A percentile compares a stretch with the other conserved stretches of the same genome.
Conservation (phyloP, 768 basidiomycete species). For the Tubosaeta sp. region DNA sequence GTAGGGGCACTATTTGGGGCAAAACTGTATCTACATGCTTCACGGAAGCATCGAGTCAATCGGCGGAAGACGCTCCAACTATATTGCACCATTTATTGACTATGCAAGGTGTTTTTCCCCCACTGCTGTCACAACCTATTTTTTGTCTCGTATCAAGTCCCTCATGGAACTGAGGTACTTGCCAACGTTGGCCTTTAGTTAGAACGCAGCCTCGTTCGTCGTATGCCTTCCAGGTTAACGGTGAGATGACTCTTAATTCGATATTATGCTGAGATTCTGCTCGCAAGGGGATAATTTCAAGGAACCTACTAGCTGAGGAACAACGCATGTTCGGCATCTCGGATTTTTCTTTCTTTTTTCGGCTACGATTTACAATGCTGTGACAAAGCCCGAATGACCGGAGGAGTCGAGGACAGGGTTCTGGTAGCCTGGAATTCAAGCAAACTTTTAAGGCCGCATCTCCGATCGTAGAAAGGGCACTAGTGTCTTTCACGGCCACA, state of each 20-base stretch:
- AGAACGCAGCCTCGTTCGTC: constrained; percentile 10
- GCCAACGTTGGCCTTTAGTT: constrained; percentile 7
- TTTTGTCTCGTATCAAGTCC: constrained; percentile 5
- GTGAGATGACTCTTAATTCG: constrained; percentile 5
- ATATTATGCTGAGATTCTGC: constrained; percentile 24
- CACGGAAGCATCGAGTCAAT: constrained; percentile 8
- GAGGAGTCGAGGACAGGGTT: neutral
- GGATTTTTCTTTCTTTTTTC: neutral
- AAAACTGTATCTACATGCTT: constrained; percentile 9
- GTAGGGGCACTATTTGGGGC: constrained; percentile 4
- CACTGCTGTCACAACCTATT: constrained; percentile 6
- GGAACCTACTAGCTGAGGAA: neutral
- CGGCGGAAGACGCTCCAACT: neutral
- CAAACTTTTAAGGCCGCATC: constrained; percentile 5
- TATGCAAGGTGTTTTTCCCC: constrained; percentile 6
- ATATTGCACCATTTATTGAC: constrained; percentile 1
- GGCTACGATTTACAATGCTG: neutral
- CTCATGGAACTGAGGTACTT: constrained; percentile 6
- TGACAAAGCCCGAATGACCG: neutral
- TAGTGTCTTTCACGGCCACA: constrained; percentile 1
- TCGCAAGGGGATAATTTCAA: neutral
- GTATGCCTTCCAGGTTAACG: constrained; percentile 5
- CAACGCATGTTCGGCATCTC: neutral
- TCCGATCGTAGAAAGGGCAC: constrained; percentile 1
- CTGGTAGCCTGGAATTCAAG: constrained; percentile 9